phyloP scores from a whole-genome alignment of 2,329 filamentous ascomycete genomes.

The Aspergillus ochraceus region DNA sequence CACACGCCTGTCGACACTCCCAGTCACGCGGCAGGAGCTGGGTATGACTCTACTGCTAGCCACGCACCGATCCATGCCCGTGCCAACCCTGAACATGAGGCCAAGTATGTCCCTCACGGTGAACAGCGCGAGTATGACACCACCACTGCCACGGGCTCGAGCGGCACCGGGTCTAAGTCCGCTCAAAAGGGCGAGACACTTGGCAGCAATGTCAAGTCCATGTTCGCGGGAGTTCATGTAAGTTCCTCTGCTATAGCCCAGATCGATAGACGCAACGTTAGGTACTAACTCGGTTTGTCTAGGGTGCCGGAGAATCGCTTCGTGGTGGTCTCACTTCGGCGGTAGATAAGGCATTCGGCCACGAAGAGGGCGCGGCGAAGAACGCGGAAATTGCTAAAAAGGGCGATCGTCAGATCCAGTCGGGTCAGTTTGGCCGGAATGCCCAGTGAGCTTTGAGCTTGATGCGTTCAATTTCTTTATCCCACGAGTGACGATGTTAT shows the following conservation, averaged over 20 bases:
- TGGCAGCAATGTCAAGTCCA: conserved; percentile 27
- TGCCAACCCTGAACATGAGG: background rate
- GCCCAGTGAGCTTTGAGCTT: background rate
- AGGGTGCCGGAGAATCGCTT: conserved; percentile 44
- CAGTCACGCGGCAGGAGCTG: conserved; percentile 3
- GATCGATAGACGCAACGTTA: background rate
- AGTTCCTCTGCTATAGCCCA: conserved; percentile 14
- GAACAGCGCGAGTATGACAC: background rate
- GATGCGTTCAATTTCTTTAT: background rate
- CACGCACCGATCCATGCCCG: background rate
- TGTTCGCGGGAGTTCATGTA: conserved; percentile 37
- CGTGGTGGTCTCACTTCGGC: conserved; percentile 39
- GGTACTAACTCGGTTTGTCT: background rate
- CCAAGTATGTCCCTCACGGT: background rate
- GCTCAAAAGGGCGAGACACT: conserved; percentile 20
- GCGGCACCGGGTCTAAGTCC: conserved; percentile 5
- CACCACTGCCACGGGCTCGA: background rate
- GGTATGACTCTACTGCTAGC: background rate
- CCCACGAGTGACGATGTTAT: background rate
- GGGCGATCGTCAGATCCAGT: conserved; percentile 36
- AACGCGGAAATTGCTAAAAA: conserved; percentile 38
- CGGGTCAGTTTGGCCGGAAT: conserved; percentile 27
- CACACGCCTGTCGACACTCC: background rate
- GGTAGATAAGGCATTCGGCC: conserved; percentile 40
- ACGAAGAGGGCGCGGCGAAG: conserved; percentile 34